A percentile compares a stretch with the other conserved stretches of the same genome.
These are phyloP conservation scores for Entomortierella chlamydospora DNA, from an alignment of 192 early-diverging fungal genomes.

Conservation along the genomic window DNA sequence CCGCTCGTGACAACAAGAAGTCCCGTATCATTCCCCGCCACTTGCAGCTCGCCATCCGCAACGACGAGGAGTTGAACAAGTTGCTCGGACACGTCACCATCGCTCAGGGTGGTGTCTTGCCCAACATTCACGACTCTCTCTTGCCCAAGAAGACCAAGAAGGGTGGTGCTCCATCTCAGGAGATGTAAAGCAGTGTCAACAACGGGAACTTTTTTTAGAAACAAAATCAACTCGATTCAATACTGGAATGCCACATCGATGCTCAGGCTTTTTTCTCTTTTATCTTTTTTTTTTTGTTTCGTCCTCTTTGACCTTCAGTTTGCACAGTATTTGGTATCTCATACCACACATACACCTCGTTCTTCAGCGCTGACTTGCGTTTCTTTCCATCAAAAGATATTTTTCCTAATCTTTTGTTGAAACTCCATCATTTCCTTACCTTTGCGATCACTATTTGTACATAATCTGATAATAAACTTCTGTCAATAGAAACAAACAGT, in stretches of 20 bases:
- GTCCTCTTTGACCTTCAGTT: conserved; percentile 10
- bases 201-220: neutral
- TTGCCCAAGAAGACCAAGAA: conserved; percentile 87
- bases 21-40: conserved; percentile 96
- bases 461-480: conserved; percentile 33
- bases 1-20: conserved; percentile 95
- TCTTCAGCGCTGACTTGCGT: conserved; percentile 4
- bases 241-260: neutral
- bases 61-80: conserved; percentile 88
- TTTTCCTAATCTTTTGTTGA: conserved; percentile 4
- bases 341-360: conserved; percentile 8
- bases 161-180: conserved; percentile 68
- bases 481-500: conserved; percentile 17
- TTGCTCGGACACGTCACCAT: conserved; percentile 78
- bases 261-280: neutral
- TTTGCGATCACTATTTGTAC: conserved; percentile 34
- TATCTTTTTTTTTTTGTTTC: conserved; percentile 1
- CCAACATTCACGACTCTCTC: conserved; percentile 90
- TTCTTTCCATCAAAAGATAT: too few species aligned
- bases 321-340: neutral
- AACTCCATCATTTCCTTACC: neutral
- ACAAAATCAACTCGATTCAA: neutral
- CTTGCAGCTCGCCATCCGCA: conserved; percentile 94
- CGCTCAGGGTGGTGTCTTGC: conserved; percentile 93
- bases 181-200: conserved; percentile 59